Evolutionary conservation across 306 rosid genomes (phyloP).

Genomic region (Malus orientalis): DNA sequence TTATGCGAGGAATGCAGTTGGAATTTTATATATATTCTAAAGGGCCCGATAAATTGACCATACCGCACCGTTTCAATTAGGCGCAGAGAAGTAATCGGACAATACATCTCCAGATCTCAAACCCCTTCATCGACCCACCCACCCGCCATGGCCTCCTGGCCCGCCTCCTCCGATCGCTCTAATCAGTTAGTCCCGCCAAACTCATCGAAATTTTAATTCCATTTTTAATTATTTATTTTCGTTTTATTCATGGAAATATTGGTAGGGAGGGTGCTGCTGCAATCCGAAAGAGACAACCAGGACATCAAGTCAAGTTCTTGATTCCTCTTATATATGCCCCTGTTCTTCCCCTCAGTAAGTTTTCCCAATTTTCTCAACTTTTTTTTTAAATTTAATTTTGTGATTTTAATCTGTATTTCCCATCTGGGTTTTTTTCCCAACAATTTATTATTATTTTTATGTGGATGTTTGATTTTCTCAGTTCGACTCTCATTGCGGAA

Average conservation of each 20-base stretch:
- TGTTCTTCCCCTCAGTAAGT: conserved; percentile 81
- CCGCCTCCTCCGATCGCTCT: conserved; percentile 38
- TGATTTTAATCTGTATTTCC: not conserved
- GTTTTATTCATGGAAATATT: not conserved
- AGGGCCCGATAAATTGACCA: not conserved
- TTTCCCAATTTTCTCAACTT: not conserved
- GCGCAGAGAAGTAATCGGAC: not conserved
- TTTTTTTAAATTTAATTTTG: not conserved
- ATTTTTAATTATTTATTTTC: not conserved
- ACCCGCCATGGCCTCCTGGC: conserved; percentile 49
- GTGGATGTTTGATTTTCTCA: conserved; percentile 32
- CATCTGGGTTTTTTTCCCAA: not conserved
- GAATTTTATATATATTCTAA: too few species aligned
- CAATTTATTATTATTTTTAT: not conserved
- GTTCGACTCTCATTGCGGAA: conserved; percentile 74
- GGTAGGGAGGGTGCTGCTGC: conserved; percentile 55
- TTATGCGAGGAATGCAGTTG: too few species aligned
- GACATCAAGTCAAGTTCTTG: conserved; percentile 70
- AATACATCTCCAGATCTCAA: conserved; percentile 10
- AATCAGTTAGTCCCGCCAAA: conserved; percentile 39
- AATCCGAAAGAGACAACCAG: conserved; percentile 43
- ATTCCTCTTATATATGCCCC: conserved; percentile 89
- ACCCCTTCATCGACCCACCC: not conserved
- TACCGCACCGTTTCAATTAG: not conserved
- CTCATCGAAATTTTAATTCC: not conserved